Conservation (phyloP, 768 basidiomycete species). For the Termitomyces eurrhizus region DNA sequence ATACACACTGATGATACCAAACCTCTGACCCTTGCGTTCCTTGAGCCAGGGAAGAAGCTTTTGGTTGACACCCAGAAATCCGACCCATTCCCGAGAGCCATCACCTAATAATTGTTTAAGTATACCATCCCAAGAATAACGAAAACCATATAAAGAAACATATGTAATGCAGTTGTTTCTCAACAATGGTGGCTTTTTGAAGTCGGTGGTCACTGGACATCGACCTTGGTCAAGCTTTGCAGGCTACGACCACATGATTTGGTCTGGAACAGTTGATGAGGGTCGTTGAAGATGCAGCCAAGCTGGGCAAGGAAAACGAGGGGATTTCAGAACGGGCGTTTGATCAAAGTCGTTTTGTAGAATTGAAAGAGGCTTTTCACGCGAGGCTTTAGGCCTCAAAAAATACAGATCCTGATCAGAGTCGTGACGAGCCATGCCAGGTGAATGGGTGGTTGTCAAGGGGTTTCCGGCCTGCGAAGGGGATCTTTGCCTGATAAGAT, state of each 20-base stretch:
- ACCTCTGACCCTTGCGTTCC: constrained; percentile 36
- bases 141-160: neutral
- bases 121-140: neutral
- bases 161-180: constrained; percentile 25
- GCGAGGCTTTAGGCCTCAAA: neutral
- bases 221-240: constrained; percentile 31
- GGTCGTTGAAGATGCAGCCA: constrained; percentile 19
- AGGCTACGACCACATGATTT: constrained; percentile 26
- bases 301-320: constrained; percentile 19
- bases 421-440: neutral
- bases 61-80: constrained; percentile 38
- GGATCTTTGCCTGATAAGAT: neutral
- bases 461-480: neutral
- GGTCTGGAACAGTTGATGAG: constrained; percentile 29
- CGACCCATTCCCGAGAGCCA: constrained; percentile 39
- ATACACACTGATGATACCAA: constrained; percentile 43
- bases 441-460: neutral
- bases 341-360: too few species aligned
- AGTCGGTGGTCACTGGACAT: constrained; percentile 32
- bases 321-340: neutral
- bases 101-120: constrained; percentile 34
- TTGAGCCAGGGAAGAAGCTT: constrained; percentile 40
- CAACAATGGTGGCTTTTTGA: constrained; percentile 37
- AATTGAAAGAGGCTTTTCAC: neutral
- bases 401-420: neutral